Evolutionary conservation across 208 protist species (phyloP), one percentile per base, ranked within the genome.

Genomic region (Wallacemonas rigidus): DNA sequence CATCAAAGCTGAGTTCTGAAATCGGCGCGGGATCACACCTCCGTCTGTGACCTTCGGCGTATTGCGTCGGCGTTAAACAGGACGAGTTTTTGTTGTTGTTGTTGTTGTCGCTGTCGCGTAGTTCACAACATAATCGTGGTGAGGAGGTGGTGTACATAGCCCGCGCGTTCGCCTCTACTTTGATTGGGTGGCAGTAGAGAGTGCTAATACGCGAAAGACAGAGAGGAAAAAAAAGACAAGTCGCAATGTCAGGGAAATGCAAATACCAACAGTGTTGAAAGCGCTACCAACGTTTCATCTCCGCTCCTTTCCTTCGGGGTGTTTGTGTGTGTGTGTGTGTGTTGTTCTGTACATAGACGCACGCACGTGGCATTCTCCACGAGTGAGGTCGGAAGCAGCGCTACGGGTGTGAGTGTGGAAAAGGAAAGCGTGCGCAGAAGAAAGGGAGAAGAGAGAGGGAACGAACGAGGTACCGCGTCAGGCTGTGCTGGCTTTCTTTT

Each of bases 401-500:
- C 45, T 14, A 50, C 6, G 12, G 45, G 45, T 50, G 12, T 50
- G 45, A 6, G 45, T 50, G 8, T 50, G 45, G 45, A 64, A 61
- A 8, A 65, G 38, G 26, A 72, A 41, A 67, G 48, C 48, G 71
- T 35, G 5, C 7, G 63, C 54, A 48, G 50, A 12, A 48, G 36
- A 71, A 69, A 69, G 43, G 53, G 48, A 70, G 67, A 11, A 64
- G 56, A 68, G 36, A 40, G 11, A 44, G 36, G 0, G 35, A 38
- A 77, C 2, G 41, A 35, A 68, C 26, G 26, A 26, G 26, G 26
- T 26, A 0, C 11, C 40, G 39, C 15, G 41, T 57, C 3, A 58
- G 53, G 69, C 76, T 0, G 62, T 54, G 54, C 45, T 67, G 11
- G 3, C 63, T 60, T 57, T 70, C 69, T 39, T 54, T 71, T 81